Evolutionary conservation across 768 basidiomycete species (phyloP).

Genomic region (Rhodocollybia butyracea): DNA sequence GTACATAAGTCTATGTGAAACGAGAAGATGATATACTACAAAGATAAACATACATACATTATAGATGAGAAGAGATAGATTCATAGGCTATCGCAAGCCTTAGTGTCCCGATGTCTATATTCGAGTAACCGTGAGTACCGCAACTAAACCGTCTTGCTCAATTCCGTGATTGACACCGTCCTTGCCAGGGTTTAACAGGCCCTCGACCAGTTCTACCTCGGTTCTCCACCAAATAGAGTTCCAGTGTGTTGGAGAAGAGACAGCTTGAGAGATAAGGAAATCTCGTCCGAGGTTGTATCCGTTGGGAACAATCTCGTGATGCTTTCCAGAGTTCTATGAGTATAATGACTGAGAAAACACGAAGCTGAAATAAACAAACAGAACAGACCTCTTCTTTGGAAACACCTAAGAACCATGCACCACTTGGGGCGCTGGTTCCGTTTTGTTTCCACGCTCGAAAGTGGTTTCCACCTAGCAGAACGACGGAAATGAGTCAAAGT

Average conservation of each 20-base stretch:
- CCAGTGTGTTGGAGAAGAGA: constrained; percentile 52
- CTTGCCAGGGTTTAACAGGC: constrained; percentile 64
- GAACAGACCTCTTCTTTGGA: constrained; percentile 64
- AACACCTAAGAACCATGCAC: constrained; percentile 85
- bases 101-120: constrained; percentile 13
- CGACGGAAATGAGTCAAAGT: background rate
- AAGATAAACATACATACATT: too few species aligned
- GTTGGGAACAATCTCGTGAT: constrained; percentile 72
- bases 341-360: background rate
- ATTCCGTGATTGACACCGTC: constrained; percentile 81
- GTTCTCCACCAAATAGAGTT: constrained; percentile 72
- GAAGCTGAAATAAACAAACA: background rate
- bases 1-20: too few species aligned
- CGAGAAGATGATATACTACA: too few species aligned
- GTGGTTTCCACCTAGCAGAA: constrained; percentile 72
- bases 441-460: constrained; percentile 91
- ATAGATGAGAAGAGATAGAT: too few species aligned
- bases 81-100: too few species aligned
- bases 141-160: constrained; percentile 74
- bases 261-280: constrained; percentile 66
- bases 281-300: constrained; percentile 78
- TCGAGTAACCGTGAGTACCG: constrained; percentile 68
- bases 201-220: constrained; percentile 71
- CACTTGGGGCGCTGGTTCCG: constrained; percentile 63
- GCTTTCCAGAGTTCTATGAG: constrained; percentile 48